Conservation (phyloP, 75 land plant genomes). For the Sequoia sempervirens region DNA sequence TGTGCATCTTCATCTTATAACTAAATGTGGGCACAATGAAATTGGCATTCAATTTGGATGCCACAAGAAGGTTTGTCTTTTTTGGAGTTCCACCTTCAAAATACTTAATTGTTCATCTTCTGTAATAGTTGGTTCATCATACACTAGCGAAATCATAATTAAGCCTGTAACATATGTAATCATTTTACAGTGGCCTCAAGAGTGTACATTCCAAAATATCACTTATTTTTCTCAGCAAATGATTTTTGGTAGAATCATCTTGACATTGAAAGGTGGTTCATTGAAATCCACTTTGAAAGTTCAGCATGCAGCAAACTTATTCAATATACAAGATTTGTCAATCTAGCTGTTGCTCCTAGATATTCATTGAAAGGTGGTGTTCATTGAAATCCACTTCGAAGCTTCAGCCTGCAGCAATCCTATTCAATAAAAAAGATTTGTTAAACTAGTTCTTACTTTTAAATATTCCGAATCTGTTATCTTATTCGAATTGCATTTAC, state of each 20-base stretch:
- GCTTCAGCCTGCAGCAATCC: not conserved
- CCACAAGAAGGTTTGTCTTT: not conserved
- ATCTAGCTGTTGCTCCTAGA: too few species aligned
- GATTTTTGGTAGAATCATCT: not conserved
- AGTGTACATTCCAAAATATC: not conserved
- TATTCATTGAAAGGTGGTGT: too few species aligned
- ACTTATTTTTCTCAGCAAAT: not conserved
- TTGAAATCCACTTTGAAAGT: too few species aligned
- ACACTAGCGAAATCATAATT: not conserved
- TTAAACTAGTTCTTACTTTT: not conserved
- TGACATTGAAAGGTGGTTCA: not conserved
- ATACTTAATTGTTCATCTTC: not conserved
- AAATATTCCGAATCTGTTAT: too few species aligned
- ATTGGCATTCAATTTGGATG: not conserved
- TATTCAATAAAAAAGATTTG: not conserved
- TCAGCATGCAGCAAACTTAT: too few species aligned
- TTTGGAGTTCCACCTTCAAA: not conserved
- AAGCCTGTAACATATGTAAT: conserved; percentile 1
- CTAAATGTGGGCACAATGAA: not conserved
- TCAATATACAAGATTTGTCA: too few species aligned
- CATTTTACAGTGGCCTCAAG: not conserved
- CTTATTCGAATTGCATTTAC: too few species aligned
- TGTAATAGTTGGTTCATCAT: not conserved
- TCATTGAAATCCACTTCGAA: not conserved
- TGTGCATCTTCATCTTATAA: not conserved